Conservation (phyloP, 2,329 filamentous ascomycete species). For the Fusarium albosuccineum region DNA sequence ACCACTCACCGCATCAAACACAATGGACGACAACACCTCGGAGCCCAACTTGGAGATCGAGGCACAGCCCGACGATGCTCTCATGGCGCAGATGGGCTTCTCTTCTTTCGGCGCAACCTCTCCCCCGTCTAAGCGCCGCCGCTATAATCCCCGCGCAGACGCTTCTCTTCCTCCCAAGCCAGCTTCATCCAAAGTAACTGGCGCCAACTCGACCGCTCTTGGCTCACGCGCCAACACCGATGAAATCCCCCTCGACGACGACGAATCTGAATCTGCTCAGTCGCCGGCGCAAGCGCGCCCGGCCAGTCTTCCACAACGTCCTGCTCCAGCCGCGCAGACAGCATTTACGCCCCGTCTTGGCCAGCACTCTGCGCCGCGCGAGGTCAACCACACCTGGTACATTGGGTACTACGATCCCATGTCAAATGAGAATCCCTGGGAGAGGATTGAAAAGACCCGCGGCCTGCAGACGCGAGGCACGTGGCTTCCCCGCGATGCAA, state of each 20-base stretch:
- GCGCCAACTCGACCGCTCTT: slow-evolving; percentile 55
- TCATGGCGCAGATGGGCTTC: slow-evolving; percentile 80
- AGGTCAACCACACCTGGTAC: slow-evolving; percentile 65
- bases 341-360: slow-evolving; percentile 13
- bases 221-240: slow-evolving; percentile 54
- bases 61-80: slow-evolving; percentile 52
- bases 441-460: slow-evolving; percentile 62
- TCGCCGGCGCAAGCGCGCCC: slow-evolving; percentile 49
- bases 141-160: slow-evolving; percentile 70
- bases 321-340: slow-evolving; percentile 29
- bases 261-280: slow-evolving; percentile 42
- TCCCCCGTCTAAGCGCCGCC: slow-evolving; percentile 73
- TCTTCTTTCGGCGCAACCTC: slow-evolving; percentile 73
- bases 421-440: slow-evolving; percentile 82
- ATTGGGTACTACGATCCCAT: slow-evolving; percentile 76
- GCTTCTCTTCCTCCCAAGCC: slow-evolving; percentile 52
- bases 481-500: slow-evolving; percentile 55
- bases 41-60: slow-evolving; percentile 19
- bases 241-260: slow-evolving; percentile 61
- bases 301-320: slow-evolving; percentile 50
- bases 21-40: slow-evolving; percentile 21
- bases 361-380: slow-evolving; percentile 25
- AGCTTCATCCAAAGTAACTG: slow-evolving; percentile 44
- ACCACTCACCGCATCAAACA: not conserved
- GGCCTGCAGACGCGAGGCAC: slow-evolving; percentile 59